Conservation (phyloP, 768 basidiomycete genomes). For the Hygrocybe coccinea region DNA sequence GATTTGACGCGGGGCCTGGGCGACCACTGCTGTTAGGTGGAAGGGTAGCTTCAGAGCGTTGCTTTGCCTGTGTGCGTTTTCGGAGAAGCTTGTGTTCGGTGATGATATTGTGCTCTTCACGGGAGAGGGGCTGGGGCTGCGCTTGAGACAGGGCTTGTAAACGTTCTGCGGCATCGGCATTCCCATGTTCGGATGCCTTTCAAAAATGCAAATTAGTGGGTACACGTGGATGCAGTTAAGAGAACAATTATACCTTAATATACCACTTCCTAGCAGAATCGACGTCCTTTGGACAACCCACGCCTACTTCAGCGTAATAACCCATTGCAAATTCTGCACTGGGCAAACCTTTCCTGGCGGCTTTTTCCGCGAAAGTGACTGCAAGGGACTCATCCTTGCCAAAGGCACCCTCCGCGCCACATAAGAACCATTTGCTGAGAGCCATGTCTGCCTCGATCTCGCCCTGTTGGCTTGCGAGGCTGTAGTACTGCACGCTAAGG, state of each 20-base stretch:
- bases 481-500: constrained; percentile 87
- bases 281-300: constrained; percentile 65
- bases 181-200: constrained; percentile 73
- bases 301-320: constrained; percentile 90
- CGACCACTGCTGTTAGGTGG: constrained; percentile 11
- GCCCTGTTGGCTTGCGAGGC: constrained; percentile 74
- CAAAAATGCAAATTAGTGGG: too few species aligned
- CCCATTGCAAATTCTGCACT: constrained; percentile 94
- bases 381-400: constrained; percentile 87
- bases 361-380: constrained; percentile 86
- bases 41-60: constrained; percentile 41
- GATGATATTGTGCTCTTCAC: constrained; percentile 74
- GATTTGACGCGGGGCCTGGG: background rate
- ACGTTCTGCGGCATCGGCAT: constrained; percentile 73
- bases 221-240: too few species aligned
- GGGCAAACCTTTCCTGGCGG: constrained; percentile 65
- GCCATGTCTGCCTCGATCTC: constrained; percentile 97
- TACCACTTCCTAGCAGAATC: constrained; percentile 77
- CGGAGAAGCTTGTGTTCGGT: constrained; percentile 79
- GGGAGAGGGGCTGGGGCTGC: constrained; percentile 59
- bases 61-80: constrained; percentile 67
- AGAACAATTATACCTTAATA: constrained; percentile 32
- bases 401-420: constrained; percentile 62
- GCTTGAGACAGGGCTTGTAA: constrained; percentile 63
- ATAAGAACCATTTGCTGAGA: constrained; percentile 94